Conservation (phyloP, 441 rosid genomes). For the Populus hybrid region DNA sequence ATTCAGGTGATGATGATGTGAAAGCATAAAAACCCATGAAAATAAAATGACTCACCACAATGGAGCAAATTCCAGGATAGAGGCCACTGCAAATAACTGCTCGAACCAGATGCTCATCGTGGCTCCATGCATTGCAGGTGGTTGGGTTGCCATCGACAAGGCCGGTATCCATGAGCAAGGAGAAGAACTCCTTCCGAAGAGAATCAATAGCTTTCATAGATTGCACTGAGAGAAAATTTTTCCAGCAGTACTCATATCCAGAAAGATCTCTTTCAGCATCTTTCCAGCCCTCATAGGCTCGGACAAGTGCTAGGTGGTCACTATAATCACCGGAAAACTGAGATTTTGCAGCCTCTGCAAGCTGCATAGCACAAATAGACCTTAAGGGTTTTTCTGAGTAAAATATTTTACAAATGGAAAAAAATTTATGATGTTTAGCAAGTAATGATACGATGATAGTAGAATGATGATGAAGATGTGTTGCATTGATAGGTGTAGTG, state of each 20-base stretch:
- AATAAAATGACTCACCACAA: conserved; percentile 59
- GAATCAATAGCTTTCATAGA: conserved; percentile 89
- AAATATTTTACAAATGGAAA: no score
- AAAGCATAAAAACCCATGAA: neutral
- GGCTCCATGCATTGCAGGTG: conserved; percentile 50
- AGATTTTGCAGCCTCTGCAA: conserved; percentile 82
- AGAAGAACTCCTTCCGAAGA: conserved; percentile 75
- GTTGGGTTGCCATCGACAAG: conserved; percentile 58
- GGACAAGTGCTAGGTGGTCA: conserved; percentile 84
- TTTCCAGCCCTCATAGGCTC: conserved; percentile 86
- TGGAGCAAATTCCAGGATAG: conserved; percentile 79
- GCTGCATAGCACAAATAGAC: conserved; percentile 38
- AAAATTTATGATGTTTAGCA: no score
- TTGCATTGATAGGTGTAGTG: no score
- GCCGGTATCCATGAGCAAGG: conserved; percentile 72
- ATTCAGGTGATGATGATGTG: neutral
- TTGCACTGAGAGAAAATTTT: conserved; percentile 73
- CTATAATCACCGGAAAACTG: conserved; percentile 77
- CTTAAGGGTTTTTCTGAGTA: neutral
- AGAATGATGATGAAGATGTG: no score
- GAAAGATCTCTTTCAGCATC: conserved; percentile 66
- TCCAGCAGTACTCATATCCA: conserved; percentile 92
- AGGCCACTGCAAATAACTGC: conserved; percentile 86
- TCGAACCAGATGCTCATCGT: conserved; percentile 58
- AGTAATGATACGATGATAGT: no score